Conservation (phyloP, 2,329 filamentous ascomycete species). For the Aspergillus sp. region DNA sequence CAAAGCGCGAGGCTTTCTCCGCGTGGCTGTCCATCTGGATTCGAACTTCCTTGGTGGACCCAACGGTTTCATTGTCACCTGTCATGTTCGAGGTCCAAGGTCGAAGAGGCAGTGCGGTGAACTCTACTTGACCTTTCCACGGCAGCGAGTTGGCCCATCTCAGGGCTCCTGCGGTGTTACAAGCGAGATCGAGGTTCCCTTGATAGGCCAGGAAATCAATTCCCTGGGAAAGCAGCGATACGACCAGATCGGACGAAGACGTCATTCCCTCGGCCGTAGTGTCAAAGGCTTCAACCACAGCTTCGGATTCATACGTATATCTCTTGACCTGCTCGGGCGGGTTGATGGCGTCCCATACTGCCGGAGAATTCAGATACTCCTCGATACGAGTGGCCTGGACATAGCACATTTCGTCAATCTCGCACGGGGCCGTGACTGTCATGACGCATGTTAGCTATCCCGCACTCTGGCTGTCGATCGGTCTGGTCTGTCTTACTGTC, state of each 20-base stretch:
- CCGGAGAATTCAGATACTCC: conserved; percentile 20
- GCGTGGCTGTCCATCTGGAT: background rate
- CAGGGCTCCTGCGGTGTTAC: conserved; percentile 26
- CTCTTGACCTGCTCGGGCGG: conserved; percentile 13
- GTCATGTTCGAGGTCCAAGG: conserved; percentile 16
- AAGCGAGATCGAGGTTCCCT: conserved; percentile 25
- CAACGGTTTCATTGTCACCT: conserved; percentile 7
- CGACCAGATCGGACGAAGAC: conserved; percentile 4
- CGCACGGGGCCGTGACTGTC: conserved; percentile 21
- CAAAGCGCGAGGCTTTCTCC: conserved; percentile 7
- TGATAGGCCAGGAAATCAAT: conserved; percentile 24
- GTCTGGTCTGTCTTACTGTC: conserved; percentile 23
- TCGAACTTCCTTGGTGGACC: conserved; percentile 9
- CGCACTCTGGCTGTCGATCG: background rate
- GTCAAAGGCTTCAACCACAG: conserved; percentile 12
- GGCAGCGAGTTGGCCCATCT: conserved; percentile 21
- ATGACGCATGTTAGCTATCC: background rate
- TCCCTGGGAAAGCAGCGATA: conserved; percentile 12
- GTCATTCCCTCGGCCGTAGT: conserved; percentile 13
- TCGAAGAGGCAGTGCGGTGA: conserved; percentile 13
- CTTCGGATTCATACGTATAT: conserved; percentile 10
- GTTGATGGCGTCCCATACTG: conserved; percentile 16
- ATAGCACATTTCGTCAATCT: conserved; percentile 22
- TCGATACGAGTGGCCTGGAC: conserved; percentile 12
- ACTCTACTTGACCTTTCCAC: conserved; percentile 25